Conservation (phyloP, 2,329 filamentous ascomycete species). For the Delphinella strobiligena region DNA sequence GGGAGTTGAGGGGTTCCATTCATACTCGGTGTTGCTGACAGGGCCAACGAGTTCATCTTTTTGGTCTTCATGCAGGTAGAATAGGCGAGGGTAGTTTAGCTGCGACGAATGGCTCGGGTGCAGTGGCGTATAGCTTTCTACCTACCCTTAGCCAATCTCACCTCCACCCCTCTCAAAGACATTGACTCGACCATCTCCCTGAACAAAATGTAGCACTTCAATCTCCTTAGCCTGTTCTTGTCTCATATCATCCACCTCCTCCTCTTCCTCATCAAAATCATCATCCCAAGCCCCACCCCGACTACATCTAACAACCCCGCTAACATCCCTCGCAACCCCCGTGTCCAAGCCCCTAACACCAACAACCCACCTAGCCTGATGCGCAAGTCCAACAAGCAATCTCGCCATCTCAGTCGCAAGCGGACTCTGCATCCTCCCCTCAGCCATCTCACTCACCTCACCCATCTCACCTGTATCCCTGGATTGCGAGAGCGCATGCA, state of each 20-base stretch:
- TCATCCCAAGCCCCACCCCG: constrained; percentile 36
- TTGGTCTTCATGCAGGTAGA: no score
- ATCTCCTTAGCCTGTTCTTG: constrained; percentile 36
- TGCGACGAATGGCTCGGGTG: no score
- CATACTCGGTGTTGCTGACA: no score
- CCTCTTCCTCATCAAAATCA: constrained; percentile 18
- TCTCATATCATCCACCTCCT: constrained; percentile 27
- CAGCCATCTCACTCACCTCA: constrained; percentile 10
- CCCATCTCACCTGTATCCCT: constrained; percentile 7
- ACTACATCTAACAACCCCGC: constrained; percentile 71
- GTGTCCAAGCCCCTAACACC: constrained; percentile 70
- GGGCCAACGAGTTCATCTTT: background rate
- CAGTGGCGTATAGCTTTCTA: background rate
- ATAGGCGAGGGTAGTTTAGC: no score
- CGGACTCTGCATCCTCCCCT: constrained; percentile 36
- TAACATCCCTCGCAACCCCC: constrained; percentile 80
- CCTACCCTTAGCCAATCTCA: background rate
- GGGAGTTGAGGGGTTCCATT: no score
- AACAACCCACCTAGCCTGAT: constrained; percentile 60
- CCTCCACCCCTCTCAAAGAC: constrained; percentile 72
- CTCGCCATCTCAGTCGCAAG: constrained; percentile 60
- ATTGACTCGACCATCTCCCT: constrained; percentile 63
- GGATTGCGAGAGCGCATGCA: constrained; percentile 20
- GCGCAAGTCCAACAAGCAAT: constrained; percentile 61
- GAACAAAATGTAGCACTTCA: constrained; percentile 73